Base-by-base conservation (phyloP, 2,329 filamentous ascomycete species). In the Colletotrichum chrysophilum region DNA sequence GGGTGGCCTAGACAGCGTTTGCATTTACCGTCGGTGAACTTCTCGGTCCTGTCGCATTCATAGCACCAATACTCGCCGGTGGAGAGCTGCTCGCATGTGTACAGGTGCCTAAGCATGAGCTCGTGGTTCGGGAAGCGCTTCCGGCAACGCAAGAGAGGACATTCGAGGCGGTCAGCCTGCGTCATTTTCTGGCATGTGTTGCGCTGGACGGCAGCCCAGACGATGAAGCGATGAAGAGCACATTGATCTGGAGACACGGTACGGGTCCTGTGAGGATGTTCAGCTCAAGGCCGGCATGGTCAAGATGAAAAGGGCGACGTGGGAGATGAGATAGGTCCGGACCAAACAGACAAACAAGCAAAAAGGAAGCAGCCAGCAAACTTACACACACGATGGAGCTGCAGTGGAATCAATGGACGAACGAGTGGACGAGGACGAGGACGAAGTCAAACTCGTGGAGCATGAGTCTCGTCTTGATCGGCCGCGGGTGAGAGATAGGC, bases 11-110 rank as follows among this genome's bases (percentile, higher is more conserved):
- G 80, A 77, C 88, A 90, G 52, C 85, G 85, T 71, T 86, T 87
- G 82, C 88, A 90, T 79, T 87, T 86, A 77, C 85, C 82, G 77
- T 91, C 88, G 81, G 87, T 87, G 80, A 91, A 90, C 48, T 85
- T 84, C 80, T 91, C 89, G 71, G 88, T 83, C 78, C 85, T 86
- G 79, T 84, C 87, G 79, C 90, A 90, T 48, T 90, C 87, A 79
- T 89, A 91, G 79, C 89, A 91, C 84, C 88, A 87, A 78, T 91
- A 91, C 83, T 91, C 88, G 73, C 88, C 88, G 5, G 85, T 85
- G 30, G 84, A 80, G 36, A 91, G 85, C 79, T 88, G 84, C 34
- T 85, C 83, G 79, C 89, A 91, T 52, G 81, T 81, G 74, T 88
- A 86, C 12, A 91, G 83, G 77, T 91, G 90, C 78, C 85, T 86